Base-by-base conservation (phyloP, 441 rosid genomes). In the Eruca vesicaria region DNA sequence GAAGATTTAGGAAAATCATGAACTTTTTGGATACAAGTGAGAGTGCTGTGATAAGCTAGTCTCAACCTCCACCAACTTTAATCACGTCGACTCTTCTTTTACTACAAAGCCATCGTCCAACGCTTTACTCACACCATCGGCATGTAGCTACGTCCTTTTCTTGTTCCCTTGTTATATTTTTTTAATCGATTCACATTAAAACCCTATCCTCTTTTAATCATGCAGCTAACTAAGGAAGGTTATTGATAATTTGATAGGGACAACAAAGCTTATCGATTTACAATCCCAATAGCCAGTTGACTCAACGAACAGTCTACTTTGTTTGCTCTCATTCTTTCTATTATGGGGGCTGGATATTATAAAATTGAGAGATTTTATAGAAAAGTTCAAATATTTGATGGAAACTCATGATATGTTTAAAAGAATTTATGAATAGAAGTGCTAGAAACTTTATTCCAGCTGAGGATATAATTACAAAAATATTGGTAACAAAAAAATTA, bases 21-120 rank as follows among this genome's bases (percentile, higher is more conserved):
- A 69, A 63, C 9, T 35, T 56, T 41, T 63, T 63, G 53, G 35
- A 76, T 55, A 63, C 48, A 76, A 76, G 71, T 63, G 63, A 76
- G 70, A 63, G 74, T 69, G 53, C 57, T 75, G 70, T 76, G 75
- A 69, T 43, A 35, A 57, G n/a, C 59, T 56, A 52, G 12, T 70
- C 79, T 63, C 79, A 76, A 76, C 79, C 4, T 41, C 79, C 79
- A 70, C 65, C 79, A 7, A 70, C 32, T 67, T 55, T 69, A 21
- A 63, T 56, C 14, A 69, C 75, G 43, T 63, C 31, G 2, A 26
- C 62, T 63, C 28, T 31, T 72, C 73, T 69, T 76, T 76, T 43
- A 63, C 69, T 55, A 68, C 28, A 68, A 75, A 69, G n/a, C 65
- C 58, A 36, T 36, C 48, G 21, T 61, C 64, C 69, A 68, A 53